Conservation (phyloP, 768 basidiomycete genomes). For the Boletus huronensis region DNA sequence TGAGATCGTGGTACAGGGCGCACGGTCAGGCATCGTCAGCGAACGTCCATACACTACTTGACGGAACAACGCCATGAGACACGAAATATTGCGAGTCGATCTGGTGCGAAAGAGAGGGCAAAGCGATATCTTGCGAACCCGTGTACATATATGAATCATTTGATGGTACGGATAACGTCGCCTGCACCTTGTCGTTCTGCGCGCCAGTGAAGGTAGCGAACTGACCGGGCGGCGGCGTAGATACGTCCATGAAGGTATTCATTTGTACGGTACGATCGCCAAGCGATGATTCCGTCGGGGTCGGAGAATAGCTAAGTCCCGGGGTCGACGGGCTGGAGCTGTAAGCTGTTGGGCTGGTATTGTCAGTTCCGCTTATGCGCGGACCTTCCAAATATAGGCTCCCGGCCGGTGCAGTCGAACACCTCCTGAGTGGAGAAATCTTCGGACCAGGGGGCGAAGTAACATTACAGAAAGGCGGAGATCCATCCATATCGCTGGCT, state of each 20-base stretch:
- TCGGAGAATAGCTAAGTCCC: slow-evolving; percentile 55
- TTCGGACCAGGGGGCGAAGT: slow-evolving; percentile 16
- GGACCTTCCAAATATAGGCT: slow-evolving; percentile 23
- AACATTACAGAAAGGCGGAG: not conserved
- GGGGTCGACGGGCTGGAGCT: slow-evolving; percentile 50
- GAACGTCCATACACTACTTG: slow-evolving; percentile 15
- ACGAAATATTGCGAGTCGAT: slow-evolving; percentile 13
- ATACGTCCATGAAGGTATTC: slow-evolving; percentile 47
- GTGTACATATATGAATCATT: slow-evolving; percentile 19
- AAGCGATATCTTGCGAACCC: slow-evolving; percentile 12
- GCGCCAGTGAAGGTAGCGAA: slow-evolving; percentile 33
- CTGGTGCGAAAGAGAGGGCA: slow-evolving; percentile 7
- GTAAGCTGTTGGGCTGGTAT: slow-evolving; percentile 26
- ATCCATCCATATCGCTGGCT: slow-evolving; percentile 1
- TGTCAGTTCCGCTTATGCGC: not conserved
- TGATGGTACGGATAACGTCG: slow-evolving; percentile 16
- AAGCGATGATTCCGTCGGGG: slow-evolving; percentile 54
- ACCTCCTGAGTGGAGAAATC: slow-evolving; percentile 35
- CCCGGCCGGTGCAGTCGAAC: slow-evolving; percentile 41
- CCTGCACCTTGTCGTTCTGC: slow-evolving; percentile 36
- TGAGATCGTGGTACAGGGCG: not conserved
- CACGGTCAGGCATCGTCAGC: slow-evolving; percentile 12
- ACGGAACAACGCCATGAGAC: slow-evolving; percentile 12
- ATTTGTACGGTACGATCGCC: slow-evolving; percentile 58
- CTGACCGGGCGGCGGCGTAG: slow-evolving; percentile 34